Evolutionary conservation across 2,329 filamentous ascomycete species (phyloP).

Genomic region (Venturia effusa): DNA sequence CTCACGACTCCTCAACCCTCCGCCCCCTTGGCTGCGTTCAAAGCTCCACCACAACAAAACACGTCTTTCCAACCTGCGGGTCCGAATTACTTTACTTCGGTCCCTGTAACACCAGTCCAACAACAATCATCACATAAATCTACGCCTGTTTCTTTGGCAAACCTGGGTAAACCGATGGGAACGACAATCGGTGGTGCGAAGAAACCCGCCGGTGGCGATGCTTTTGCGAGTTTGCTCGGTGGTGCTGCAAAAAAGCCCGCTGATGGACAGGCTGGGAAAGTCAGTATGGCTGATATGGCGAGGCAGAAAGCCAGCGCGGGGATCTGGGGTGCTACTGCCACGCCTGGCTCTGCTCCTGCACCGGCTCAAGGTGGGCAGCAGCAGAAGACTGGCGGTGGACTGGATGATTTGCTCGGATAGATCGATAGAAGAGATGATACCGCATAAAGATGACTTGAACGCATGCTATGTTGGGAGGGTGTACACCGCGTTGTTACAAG

Average conservation of each 20-base stretch:
- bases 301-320: slow-evolving; percentile 94
- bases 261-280: slow-evolving; percentile 43
- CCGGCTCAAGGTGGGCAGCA: slow-evolving; percentile 14
- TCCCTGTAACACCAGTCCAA: slow-evolving; percentile 29
- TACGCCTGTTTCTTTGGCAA: slow-evolving; percentile 29
- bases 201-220: slow-evolving; percentile 56
- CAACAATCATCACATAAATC: slow-evolving; percentile 19
- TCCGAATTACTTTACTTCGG: slow-evolving; percentile 93
- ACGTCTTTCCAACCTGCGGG: slow-evolving; percentile 62
- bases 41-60: slow-evolving; percentile 30
- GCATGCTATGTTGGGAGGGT: neutral
- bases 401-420: slow-evolving; percentile 32
- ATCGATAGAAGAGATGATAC: neutral
- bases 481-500: no score
- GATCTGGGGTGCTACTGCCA: slow-evolving; percentile 72
- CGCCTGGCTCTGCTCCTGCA: slow-evolving; percentile 13
- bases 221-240: slow-evolving; percentile 80
- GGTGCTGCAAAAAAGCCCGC: slow-evolving; percentile 55
- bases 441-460: neutral
- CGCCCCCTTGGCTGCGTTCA: neutral
- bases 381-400: slow-evolving; percentile 20
- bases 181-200: slow-evolving; percentile 24
- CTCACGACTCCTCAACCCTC: slow-evolving; percentile 45
- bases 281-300: slow-evolving; percentile 86
- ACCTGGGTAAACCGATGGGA: slow-evolving; percentile 26